Conservation (phyloP, 2,329 filamentous ascomycete genomes). For the Magnaporthales sp. region DNA sequence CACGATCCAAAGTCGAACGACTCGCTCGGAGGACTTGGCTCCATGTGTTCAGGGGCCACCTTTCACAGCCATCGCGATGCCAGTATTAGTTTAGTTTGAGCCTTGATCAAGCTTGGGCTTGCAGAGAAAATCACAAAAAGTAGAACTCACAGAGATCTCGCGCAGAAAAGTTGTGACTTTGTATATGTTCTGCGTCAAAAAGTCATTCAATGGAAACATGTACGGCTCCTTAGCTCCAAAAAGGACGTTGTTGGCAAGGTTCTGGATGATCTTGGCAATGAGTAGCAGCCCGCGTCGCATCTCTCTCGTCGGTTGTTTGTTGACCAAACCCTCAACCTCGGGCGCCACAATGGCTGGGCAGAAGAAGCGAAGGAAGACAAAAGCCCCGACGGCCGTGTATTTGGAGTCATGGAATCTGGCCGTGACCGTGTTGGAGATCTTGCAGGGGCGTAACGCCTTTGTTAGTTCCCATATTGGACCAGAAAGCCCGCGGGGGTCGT, state of each 20-base stretch:
- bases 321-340: constrained; percentile 57
- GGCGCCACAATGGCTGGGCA: constrained; percentile 65
- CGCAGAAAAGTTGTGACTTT: constrained; percentile 57
- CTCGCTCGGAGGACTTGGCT: constrained; percentile 32
- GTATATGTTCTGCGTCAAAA: constrained; percentile 60
- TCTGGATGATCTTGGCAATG: constrained; percentile 64
- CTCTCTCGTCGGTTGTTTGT: constrained; percentile 53
- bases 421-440: constrained; percentile 56
- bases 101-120: constrained; percentile 1
- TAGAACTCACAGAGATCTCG: constrained; percentile 47
- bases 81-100: constrained; percentile 19
- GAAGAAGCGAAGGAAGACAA: constrained; percentile 65
- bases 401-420: constrained; percentile 59
- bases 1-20: constrained; percentile 64
- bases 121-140: constrained; percentile 18
- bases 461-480: not conserved
- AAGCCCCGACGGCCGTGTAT: constrained; percentile 63
- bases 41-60: constrained; percentile 35
- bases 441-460: not conserved
- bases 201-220: constrained; percentile 64
- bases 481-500: not conserved
- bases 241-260: constrained; percentile 62
- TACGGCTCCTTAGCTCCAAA: constrained; percentile 66
- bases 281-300: constrained; percentile 60
- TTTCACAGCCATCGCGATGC: not conserved